These are phyloP conservation scores for Alternaria gaisen DNA, from an alignment of 2,329 filamentous ascomycete genomes.

Conservation along the genomic window DNA sequence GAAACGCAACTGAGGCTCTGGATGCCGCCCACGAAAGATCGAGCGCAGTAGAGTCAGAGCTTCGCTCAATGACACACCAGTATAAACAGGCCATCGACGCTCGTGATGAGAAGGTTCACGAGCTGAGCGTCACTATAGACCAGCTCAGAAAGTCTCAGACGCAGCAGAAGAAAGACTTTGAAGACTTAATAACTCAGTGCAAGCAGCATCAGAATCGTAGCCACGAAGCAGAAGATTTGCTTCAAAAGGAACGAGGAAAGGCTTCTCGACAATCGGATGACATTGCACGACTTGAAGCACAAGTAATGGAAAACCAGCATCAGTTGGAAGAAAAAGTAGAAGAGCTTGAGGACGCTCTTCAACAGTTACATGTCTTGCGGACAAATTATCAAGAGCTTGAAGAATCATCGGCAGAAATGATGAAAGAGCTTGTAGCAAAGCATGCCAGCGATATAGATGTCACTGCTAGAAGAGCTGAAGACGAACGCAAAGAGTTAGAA, in stretches of 20 bases:
- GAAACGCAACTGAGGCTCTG: constrained; percentile 42
- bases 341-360: constrained; percentile 24
- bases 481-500: constrained; percentile 27
- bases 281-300: constrained; percentile 31
- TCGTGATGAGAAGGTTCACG: constrained; percentile 15
- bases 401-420: constrained; percentile 27
- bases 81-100: constrained; percentile 27
- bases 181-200: constrained; percentile 29
- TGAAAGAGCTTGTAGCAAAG: constrained; percentile 28
- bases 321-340: constrained; percentile 29
- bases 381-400: constrained; percentile 29
- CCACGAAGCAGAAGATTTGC: constrained; percentile 29
- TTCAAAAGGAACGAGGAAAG: constrained; percentile 33
- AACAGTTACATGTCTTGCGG: constrained; percentile 29
- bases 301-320: constrained; percentile 27
- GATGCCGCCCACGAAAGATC: constrained; percentile 31
- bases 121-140: constrained; percentile 16
- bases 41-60: constrained; percentile 50
- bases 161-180: constrained; percentile 20
- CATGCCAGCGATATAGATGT: constrained; percentile 27
- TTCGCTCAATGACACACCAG: constrained; percentile 33
- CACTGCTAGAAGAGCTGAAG: constrained; percentile 21
- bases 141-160: constrained; percentile 17
- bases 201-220: constrained; percentile 45
- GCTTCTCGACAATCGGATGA: constrained; percentile 27